Base-by-base conservation (phyloP, 2,329 filamentous ascomycete species). In the Epicoccum sorghinum region DNA sequence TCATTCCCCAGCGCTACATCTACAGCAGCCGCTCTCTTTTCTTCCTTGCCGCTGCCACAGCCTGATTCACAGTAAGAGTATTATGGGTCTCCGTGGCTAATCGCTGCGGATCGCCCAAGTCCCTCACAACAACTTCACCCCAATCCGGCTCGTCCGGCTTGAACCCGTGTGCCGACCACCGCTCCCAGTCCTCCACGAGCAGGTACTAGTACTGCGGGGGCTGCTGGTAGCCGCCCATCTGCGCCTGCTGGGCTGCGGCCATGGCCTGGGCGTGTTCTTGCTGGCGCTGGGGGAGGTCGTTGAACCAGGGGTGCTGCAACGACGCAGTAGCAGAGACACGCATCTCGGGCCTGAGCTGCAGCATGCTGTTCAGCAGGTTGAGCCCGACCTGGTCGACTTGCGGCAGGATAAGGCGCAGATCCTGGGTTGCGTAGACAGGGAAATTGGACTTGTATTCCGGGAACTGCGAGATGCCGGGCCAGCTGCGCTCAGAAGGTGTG, bases 401-500 rank as follows among this genome's bases (percentile, higher is more conserved):
- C 0, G 91, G 93, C 23, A 99, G 81, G 60, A 98, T 95, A 54
- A 88, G 84, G 18, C 90, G 84, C 49, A 98, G 81, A 66, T 97
- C 92, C 72, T 97, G 93, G 1, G 95, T 96, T 12, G 91, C 90
- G 74, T 95, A 98, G 72, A 96, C 90, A 62, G 95, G 92, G 78
- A 96, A 96, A 57, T 89, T 96, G 42, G 88, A 85, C 81, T 98
- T 97, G 82, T 98, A 99, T 76, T 99, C 95, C n/a, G 93, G 92
- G 67, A 96, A 93, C 70, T 93, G 89, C 18, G 89, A 91, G 71
- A 99, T 96, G 37, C 93, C 93, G 0, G 93, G 93, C 95, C 95
- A 99, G 4, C 90, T 92, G 39, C 92, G 87, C 76, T 99, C 95
- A 0, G 91, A 96, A 0, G 95, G 95, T 0, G 95, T 99, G 58